Percentiles rank a stretch among this genome's conserved stretches.
Conservation (phyloP, 2,329 filamentous ascomycete species). For the Rhinocladiella similis region DNA sequence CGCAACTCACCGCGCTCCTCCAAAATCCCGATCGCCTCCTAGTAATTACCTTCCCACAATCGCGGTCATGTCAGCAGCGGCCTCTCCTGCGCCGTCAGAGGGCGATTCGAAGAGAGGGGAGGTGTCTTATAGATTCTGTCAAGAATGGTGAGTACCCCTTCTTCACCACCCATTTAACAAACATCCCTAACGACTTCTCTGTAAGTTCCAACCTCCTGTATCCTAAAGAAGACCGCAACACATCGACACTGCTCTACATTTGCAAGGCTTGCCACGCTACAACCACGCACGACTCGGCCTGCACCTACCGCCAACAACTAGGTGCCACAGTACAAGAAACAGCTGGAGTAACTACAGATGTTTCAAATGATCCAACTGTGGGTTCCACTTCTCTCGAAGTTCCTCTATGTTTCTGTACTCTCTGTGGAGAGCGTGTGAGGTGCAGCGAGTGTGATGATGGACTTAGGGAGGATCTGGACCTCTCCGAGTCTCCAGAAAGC, state of each 20-base stretch:
- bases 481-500: conserved; percentile 5
- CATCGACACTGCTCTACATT: conserved; percentile 85
- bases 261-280: conserved; percentile 94
- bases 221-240: conserved; percentile 86
- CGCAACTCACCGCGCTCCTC: background rate
- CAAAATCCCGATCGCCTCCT: background rate
- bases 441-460: conserved; percentile 54
- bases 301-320: conserved; percentile 93
- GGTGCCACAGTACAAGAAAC: conserved; percentile 91
- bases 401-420: conserved; percentile 53
- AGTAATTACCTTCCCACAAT: background rate
- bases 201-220: conserved; percentile 91
- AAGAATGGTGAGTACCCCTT: conserved; percentile 69
- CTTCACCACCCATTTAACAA: background rate
- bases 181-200: background rate
- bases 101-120: conserved; percentile 47
- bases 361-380: conserved; percentile 97
- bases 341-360: conserved; percentile 94
- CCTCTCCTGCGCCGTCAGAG: conserved; percentile 42
- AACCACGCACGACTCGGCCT: conserved; percentile 81
- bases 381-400: conserved; percentile 51
- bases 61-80: conserved; percentile 32
- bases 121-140: conserved; percentile 96
- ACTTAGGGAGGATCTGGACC: conserved; percentile 36
- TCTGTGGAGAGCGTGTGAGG: conserved; percentile 59